Percentiles rank a stretch among this genome's conserved stretches.
These are phyloP conservation scores for Fusarium sp. DNA, from an alignment of 2,329 filamentous ascomycete species.

Conservation along the genomic window DNA sequence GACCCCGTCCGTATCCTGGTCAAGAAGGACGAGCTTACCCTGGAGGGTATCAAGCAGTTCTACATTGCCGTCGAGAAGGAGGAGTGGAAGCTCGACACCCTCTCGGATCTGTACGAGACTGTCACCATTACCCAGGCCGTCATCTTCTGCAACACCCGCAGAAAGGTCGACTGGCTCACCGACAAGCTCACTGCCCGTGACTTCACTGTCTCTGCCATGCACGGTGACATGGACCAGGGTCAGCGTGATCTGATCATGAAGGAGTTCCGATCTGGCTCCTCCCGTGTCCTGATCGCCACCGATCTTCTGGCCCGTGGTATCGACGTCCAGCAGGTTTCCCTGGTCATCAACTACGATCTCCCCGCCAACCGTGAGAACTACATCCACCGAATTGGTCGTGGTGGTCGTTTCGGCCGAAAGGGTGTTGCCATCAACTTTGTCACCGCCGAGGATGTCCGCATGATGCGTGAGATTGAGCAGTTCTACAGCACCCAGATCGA, in stretches of 20 bases:
- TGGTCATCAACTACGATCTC: conserved; percentile 99
- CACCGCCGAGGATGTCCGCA: conserved; percentile 97
- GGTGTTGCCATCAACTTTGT: conserved; percentile 99
- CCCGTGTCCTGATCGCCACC: conserved; percentile 97
- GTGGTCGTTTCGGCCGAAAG: conserved; percentile 99
- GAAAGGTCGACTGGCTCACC: conserved; percentile 99
- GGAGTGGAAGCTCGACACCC: conserved; percentile 99
- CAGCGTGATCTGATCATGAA: conserved; percentile 99
- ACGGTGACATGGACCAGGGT: conserved; percentile 98
- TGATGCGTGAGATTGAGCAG: conserved; percentile 99
- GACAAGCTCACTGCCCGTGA: conserved; percentile 99
- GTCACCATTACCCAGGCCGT: conserved; percentile 99
- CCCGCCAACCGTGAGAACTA: conserved; percentile 99
- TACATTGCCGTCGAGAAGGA: conserved; percentile 99
- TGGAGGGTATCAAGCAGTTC: conserved; percentile 99
- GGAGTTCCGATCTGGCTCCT: conserved; percentile 99
- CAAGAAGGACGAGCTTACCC: conserved; percentile 99
- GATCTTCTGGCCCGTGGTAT: conserved; percentile 99
- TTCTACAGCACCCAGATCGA: conserved; percentile 99
- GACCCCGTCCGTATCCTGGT: conserved; percentile 98
- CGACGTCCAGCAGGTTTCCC: conserved; percentile 98
- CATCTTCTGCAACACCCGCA: conserved; percentile 99
- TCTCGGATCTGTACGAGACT: conserved; percentile 98
- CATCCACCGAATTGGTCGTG: conserved; percentile 99
- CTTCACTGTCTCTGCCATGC: conserved; percentile 99